phyloP scores from a whole-genome alignment of 2,329 filamentous ascomycete genomes.

The Apiospora phragmitis region DNA sequence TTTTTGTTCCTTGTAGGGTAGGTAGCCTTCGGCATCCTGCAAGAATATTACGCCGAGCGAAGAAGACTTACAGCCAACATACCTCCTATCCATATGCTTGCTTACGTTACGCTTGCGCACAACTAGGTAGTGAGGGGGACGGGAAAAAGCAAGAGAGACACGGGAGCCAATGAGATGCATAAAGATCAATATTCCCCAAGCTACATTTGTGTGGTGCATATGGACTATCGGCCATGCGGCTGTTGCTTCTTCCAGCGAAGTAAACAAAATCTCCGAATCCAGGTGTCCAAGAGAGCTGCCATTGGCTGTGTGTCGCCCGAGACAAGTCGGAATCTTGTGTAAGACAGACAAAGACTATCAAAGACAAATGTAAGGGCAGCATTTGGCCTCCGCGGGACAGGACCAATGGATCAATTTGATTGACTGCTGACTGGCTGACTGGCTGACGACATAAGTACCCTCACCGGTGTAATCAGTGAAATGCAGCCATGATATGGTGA shows the following conservation, averaged over 20 bases:
- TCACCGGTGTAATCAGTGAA: background rate
- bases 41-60: background rate
- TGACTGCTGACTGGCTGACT: background rate
- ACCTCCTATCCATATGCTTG: background rate
- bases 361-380: background rate
- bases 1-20: background rate
- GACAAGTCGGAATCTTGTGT: background rate
- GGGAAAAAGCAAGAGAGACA: background rate
- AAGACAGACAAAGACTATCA: background rate
- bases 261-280: slow-evolving; percentile 7
- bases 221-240: background rate
- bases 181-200: background rate
- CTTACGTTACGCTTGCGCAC: background rate
- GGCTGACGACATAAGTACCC: background rate
- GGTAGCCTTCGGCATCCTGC: background rate
- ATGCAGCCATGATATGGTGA: background rate
- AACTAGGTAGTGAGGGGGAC: no score
- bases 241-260: background rate
- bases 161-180: background rate
- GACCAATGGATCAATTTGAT: background rate
- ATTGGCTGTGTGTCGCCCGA: background rate
- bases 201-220: background rate
- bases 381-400: background rate
- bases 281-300: background rate
- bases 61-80: background rate